Base-by-base conservation (phyloP, 306 rosid species). In the Sphenostylis stenocarpa region DNA sequence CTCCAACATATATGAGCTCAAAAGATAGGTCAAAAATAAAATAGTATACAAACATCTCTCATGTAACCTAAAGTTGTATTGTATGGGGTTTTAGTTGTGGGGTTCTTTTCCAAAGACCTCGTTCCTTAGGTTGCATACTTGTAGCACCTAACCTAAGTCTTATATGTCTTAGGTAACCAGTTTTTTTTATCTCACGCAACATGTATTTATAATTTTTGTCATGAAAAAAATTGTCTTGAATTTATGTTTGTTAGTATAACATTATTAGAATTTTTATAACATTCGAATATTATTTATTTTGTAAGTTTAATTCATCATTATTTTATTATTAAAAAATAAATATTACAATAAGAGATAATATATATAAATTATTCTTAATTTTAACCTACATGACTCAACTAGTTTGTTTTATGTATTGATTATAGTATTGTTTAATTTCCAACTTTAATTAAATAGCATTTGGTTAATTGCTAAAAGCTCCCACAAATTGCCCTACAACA, bases 21-120 rank as follows among this genome's bases (percentile, higher is more conserved):
- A 82, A 77, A 73, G 82, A 58, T 75, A 38, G 75, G 78, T 83
- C 70, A 68, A 78, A 81, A 83, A 57, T 61, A 65, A 84, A 81
- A 72, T 64, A 53, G 76, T 51, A 75, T 75, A 31, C 7, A 57
- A 62, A 77, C 86, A 83, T 87, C 72, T 90, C 76, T 77, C 83
- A 57, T 88, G 90, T 75, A 80, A 75, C 87, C 86, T 84, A 88
- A 86, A 84, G 80, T 85, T 81, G 85, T 77, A 86, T 64, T 79
- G 33, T 43, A 65, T 84, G 87, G 90, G 88, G 83, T 84, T 86
- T 81, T 62, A 74, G 72, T 20, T 67, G 53, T 61, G 60, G 73
- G 71, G 58, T 62, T 76, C 81, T 80, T 88, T 81, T 71, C 77
- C 75, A 75, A 78, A 85, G 76, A 72, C 63, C 63, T 72, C 47